A percentile compares a stretch with the other conserved stretches of the same genome.
Evolutionary conservation across 495 filamentous ascomycete genomes (phyloP).

Genomic region (Penicillium longicatenatum): DNA sequence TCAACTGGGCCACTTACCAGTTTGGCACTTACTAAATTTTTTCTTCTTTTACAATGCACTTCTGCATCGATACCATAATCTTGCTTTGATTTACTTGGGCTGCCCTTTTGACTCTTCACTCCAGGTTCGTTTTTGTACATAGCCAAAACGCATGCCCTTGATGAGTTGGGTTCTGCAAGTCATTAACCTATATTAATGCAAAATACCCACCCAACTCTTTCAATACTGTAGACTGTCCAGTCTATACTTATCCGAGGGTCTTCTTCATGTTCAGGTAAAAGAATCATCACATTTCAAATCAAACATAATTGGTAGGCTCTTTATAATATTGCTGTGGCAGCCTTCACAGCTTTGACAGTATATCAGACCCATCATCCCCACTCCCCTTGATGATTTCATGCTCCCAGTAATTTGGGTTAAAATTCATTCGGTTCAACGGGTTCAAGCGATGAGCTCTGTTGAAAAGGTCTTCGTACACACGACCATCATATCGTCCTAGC

Average conservation of each 20-base stretch:
- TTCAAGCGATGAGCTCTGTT: constrained; percentile 49
- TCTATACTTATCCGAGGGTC: no score
- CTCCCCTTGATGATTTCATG: constrained; percentile 52
- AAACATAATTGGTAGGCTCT: no score
- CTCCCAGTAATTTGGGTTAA: constrained; percentile 51
- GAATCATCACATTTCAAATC: no score
- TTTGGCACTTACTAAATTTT: constrained; percentile 46
- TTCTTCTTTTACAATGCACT: not conserved
- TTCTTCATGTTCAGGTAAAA: no score
- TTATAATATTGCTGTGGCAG: not conserved
- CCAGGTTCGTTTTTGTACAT: constrained; percentile 11
- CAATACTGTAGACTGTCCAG: no score
- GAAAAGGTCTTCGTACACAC: constrained; percentile 52
- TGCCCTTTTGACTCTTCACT: not conserved
- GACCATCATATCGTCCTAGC: constrained; percentile 48
- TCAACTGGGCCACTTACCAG: constrained; percentile 66
- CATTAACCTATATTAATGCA: not conserved
- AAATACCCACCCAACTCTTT: no score
- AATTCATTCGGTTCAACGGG: constrained; percentile 47
- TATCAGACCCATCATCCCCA: constrained; percentile 21
- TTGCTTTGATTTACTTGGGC: not conserved
- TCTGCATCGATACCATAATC: constrained; percentile 10
- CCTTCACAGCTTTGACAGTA: constrained; percentile 27
- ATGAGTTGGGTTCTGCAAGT: not conserved
- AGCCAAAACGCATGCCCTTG: constrained; percentile 1